Evolutionary conservation across 768 basidiomycete species (phyloP).

Genomic region (Mycena albidolilacea): DNA sequence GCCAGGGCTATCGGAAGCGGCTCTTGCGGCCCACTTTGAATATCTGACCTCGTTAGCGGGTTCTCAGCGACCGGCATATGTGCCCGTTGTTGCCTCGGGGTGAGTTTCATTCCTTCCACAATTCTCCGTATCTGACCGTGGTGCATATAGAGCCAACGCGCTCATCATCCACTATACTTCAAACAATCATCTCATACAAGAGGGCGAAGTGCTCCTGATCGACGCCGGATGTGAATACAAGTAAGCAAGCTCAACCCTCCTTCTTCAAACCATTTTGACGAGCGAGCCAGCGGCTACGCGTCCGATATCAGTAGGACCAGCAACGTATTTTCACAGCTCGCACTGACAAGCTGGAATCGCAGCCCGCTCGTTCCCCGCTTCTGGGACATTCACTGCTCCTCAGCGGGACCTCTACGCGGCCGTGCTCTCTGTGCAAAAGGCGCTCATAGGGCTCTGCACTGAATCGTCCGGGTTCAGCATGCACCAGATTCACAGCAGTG

Average conservation of each 20-base stretch:
- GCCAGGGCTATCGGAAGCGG: slow-evolving; percentile 70
- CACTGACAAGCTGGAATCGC: slow-evolving; percentile 23
- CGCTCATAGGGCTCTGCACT: slow-evolving; percentile 73
- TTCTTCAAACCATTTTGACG: slow-evolving; percentile 13
- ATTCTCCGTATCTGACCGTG: slow-evolving; percentile 1
- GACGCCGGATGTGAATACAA: slow-evolving; percentile 96
- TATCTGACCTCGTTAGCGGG: slow-evolving; percentile 87
- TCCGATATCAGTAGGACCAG: slow-evolving; percentile 88
- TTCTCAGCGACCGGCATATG: slow-evolving; percentile 92
- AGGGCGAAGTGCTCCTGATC: slow-evolving; percentile 85
- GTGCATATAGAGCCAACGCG: slow-evolving; percentile 77
- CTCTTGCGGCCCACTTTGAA: slow-evolving; percentile 88
- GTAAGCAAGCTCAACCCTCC: slow-evolving; percentile 56
- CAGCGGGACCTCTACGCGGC: slow-evolving; percentile 91
- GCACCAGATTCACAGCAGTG: slow-evolving; percentile 83
- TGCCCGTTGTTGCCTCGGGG: slow-evolving; percentile 98
- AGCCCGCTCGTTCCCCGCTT: slow-evolving; percentile 92
- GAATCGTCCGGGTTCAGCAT: slow-evolving; percentile 71
- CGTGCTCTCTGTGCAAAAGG: slow-evolving; percentile 80
- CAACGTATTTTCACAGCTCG: slow-evolving; percentile 14
- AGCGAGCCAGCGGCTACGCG: slow-evolving; percentile 80
- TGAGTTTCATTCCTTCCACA: slow-evolving; percentile 49
- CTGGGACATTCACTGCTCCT: slow-evolving; percentile 82
- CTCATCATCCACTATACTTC: slow-evolving; percentile 95
- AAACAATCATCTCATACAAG: slow-evolving; percentile 83